Conservation (phyloP, 2,329 filamentous ascomycete species). For the Elsinoe perseae region DNA sequence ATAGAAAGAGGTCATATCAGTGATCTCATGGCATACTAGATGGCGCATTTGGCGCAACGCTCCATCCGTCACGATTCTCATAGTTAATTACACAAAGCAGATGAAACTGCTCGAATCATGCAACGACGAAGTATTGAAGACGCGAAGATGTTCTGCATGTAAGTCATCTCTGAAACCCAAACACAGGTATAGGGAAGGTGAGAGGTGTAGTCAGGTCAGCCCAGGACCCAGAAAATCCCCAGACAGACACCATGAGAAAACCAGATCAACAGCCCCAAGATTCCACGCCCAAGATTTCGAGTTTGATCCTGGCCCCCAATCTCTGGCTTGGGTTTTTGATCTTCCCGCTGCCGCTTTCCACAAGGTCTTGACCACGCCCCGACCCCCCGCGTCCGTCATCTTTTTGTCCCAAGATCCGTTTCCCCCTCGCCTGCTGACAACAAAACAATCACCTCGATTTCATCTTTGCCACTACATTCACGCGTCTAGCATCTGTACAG, state of each 20-base stretch:
- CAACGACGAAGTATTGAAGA: neutral
- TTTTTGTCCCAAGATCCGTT: neutral
- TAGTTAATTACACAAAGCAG: neutral
- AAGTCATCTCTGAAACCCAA: too few relatives aligned
- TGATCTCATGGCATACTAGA: neutral
- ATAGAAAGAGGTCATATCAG: neutral
- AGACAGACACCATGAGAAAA: neutral
- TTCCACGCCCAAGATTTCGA: slow-evolving; percentile 1
- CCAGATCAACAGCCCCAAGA: neutral
- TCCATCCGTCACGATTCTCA: neutral
- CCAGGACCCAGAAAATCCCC: neutral
- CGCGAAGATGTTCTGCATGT: neutral
- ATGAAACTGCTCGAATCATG: neutral
- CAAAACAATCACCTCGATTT: neutral
- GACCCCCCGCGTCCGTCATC: neutral
- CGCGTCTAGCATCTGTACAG: neutral
- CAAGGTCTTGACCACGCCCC: neutral
- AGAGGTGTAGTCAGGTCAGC: neutral
- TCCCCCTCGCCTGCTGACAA: neutral
- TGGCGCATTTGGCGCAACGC: neutral
- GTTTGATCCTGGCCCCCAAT: neutral
- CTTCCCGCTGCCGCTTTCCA: slow-evolving; percentile 2
- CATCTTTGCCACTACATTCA: neutral
- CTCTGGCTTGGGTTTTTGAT: neutral
- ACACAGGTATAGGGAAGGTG: neutral